Conservation (phyloP, 2,329 filamentous ascomycete genomes). For the Aureobasidium uvarum region DNA sequence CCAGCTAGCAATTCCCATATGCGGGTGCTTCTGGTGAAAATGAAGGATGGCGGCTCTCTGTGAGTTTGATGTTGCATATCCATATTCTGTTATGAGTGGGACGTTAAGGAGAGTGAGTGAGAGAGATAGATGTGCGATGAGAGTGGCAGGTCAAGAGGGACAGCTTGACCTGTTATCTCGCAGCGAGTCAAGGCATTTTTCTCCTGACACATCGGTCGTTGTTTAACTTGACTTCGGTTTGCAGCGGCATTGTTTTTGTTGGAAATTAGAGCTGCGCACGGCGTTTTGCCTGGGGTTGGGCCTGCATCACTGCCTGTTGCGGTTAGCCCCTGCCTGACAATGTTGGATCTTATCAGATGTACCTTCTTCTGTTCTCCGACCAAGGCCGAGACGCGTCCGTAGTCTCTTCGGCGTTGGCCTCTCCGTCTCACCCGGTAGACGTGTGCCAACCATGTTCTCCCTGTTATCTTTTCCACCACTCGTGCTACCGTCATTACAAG, state of each 20-base stretch:
- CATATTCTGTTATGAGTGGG: neutral
- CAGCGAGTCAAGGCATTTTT: constrained; percentile 22
- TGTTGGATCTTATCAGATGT: neutral
- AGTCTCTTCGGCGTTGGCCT: neutral
- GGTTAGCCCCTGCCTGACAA: neutral
- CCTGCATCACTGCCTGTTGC: neutral
- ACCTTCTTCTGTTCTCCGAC: neutral
- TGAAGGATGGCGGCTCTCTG: constrained; percentile 20
- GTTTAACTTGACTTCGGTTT: constrained; percentile 17
- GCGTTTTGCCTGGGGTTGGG: neutral
- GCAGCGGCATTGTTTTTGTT: constrained; percentile 25
- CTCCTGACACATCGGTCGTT: constrained; percentile 13
- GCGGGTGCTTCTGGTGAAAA: constrained; percentile 20
- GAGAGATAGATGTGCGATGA: neutral
- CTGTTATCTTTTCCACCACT: neutral
- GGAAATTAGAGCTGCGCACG: constrained; percentile 23
- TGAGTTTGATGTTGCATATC: constrained; percentile 15
- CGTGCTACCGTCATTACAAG: neutral
- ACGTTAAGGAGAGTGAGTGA: neutral
- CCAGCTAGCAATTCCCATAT: constrained; percentile 30
- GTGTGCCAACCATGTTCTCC: neutral
- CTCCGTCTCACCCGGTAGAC: too few species aligned
- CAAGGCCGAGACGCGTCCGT: neutral
- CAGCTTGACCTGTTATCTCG: neutral
- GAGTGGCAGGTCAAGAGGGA: constrained; percentile 3